These are phyloP conservation scores for Backusella westeae DNA, from an alignment of 192 early-diverging fungal genomes.

Conservation along the genomic window DNA sequence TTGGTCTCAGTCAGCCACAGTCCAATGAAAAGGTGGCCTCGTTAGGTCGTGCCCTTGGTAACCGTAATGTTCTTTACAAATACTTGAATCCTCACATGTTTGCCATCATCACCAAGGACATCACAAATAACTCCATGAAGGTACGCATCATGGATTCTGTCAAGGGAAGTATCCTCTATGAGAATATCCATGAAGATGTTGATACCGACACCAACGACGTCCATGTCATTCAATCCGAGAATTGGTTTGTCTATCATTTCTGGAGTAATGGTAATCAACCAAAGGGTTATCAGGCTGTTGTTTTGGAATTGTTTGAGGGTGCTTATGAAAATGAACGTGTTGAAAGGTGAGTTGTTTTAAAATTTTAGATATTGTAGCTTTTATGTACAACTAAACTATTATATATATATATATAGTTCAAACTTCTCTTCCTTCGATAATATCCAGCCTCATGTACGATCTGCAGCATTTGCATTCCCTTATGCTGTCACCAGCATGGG, in stretches of 20 bases:
- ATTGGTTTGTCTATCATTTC: constrained; percentile 85
- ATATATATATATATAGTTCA: constrained; percentile 36
- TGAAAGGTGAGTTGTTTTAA: constrained; percentile 48
- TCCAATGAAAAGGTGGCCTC: constrained; percentile 70
- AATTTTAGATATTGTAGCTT: background rate
- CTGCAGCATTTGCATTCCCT: constrained; percentile 76
- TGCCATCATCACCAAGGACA: constrained; percentile 64
- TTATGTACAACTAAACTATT: too few species aligned
- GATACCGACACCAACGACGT: constrained; percentile 50
- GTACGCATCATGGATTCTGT: constrained; percentile 89
- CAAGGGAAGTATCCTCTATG: constrained; percentile 80
- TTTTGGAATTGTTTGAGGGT: constrained; percentile 88
- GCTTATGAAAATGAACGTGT: constrained; percentile 65
- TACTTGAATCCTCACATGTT: constrained; percentile 94
- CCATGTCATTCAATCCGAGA: constrained; percentile 77
- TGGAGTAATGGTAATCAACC: constrained; percentile 71
- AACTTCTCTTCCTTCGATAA: constrained; percentile 74
- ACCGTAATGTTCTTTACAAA: constrained; percentile 97
- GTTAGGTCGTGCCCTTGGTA: constrained; percentile 88
- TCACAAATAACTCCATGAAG: constrained; percentile 42
- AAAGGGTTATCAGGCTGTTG: constrained; percentile 72
- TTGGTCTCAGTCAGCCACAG: background rate
- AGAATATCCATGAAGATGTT: constrained; percentile 59
- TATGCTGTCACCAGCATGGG: constrained; percentile 76
- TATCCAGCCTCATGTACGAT: constrained; percentile 67